These are phyloP conservation scores for Penstemon eatonii DNA, from an alignment of 257 asterid genomes.

Conservation along the genomic window DNA sequence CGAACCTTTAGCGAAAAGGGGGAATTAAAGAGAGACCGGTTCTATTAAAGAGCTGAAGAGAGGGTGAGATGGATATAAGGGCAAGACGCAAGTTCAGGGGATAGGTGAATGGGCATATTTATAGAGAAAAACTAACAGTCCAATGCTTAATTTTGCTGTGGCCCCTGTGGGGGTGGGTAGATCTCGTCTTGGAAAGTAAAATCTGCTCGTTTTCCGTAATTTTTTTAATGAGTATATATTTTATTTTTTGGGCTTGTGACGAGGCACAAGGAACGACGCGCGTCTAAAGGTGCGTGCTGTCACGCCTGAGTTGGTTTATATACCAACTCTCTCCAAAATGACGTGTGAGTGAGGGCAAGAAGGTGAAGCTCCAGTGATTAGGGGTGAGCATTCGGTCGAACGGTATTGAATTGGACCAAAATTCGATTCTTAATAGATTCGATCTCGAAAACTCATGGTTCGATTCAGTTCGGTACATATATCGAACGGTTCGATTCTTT, in stretches of 20 bases:
- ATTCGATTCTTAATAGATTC: too few relatives aligned
- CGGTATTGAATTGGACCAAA: too few relatives aligned
- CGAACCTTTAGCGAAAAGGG: constrained; percentile 43
- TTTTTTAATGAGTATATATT: background rate
- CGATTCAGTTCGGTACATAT: too few relatives aligned
- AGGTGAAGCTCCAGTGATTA: too few relatives aligned
- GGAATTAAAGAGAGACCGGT: constrained; percentile 24
- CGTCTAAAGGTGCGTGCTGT: background rate
- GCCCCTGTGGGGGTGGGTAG: constrained; percentile 29
- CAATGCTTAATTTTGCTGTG: too few relatives aligned
- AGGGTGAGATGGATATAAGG: constrained; percentile 23
- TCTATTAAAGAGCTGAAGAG: constrained; percentile 1
- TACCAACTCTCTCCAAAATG: constrained; percentile 26
- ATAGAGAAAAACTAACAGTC: constrained; percentile 31
- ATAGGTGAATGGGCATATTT: constrained; percentile 31
- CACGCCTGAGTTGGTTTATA: constrained; percentile 26
- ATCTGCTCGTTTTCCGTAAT: constrained; percentile 4
- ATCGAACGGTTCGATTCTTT: too few relatives aligned
- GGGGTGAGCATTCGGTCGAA: too few relatives aligned
- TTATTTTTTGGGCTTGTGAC: background rate
- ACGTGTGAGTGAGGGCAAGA: background rate
- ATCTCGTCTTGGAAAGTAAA: constrained; percentile 29
- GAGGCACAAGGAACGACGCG: constrained; percentile 17
- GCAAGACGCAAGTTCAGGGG: constrained; percentile 44
- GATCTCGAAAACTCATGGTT: too few relatives aligned